Conservation (phyloP, 1,139 yeast species). For the Debaryomycetaceae sp. region DNA sequence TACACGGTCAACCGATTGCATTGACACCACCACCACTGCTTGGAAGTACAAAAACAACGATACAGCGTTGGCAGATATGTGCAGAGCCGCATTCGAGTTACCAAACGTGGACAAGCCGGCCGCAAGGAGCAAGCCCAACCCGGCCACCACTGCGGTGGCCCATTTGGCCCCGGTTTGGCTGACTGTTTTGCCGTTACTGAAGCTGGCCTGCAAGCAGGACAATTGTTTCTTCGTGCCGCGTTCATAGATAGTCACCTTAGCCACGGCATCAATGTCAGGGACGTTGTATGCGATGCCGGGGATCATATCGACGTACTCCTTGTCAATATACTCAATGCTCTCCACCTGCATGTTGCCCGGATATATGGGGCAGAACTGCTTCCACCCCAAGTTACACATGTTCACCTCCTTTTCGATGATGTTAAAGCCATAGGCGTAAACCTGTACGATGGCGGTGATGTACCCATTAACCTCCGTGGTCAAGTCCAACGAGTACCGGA, state of each 20-base stretch:
- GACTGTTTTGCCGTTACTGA: constrained; percentile 71
- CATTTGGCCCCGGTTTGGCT: constrained; percentile 74
- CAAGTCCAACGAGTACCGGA: constrained; percentile 58
- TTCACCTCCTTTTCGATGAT: constrained; percentile 52
- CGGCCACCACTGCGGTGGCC: constrained; percentile 81
- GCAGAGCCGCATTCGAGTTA: constrained; percentile 75
- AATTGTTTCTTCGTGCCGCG: constrained; percentile 35
- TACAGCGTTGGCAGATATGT: constrained; percentile 70
- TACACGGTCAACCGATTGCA: constrained; percentile 67
- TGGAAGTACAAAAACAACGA: constrained; percentile 74
- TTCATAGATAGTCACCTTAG: constrained; percentile 44
- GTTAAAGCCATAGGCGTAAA: constrained; percentile 72
- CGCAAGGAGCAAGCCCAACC: constrained; percentile 66
- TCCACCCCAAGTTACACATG: constrained; percentile 62
- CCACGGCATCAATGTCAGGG: constrained; percentile 77
- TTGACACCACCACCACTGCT: constrained; percentile 65
- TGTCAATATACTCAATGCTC: constrained; percentile 54
- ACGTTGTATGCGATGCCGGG: constrained; percentile 73
- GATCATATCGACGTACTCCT: constrained; percentile 42
- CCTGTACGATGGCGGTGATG: constrained; percentile 56
- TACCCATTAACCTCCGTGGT: constrained; percentile 57
- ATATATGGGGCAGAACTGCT: constrained; percentile 73
- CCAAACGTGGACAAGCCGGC: constrained; percentile 70
- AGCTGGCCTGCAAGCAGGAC: constrained; percentile 68
- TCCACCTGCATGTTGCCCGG: constrained; percentile 71